A percentile compares a stretch with the other conserved stretches of the same genome.
These are phyloP conservation scores for Asterionellopsis glacialis DNA, from an alignment of 108 stramenopile genomes.

Conservation along the genomic window DNA sequence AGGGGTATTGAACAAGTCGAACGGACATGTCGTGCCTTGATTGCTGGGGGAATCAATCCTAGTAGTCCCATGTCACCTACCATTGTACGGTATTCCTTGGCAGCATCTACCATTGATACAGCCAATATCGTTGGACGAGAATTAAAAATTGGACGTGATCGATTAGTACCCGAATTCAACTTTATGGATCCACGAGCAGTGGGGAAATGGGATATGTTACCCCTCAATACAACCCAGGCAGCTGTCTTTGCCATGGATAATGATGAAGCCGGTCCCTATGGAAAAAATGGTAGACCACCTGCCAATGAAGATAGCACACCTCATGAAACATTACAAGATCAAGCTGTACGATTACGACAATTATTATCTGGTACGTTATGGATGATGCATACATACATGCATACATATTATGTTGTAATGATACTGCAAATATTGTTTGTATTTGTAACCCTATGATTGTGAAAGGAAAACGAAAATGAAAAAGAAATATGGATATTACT, in stretches of 20 bases:
- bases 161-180: constrained; percentile 76
- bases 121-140: constrained; percentile 51
- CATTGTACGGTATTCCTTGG: constrained; percentile 57
- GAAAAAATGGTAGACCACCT: constrained; percentile 54
- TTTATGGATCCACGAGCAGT: constrained; percentile 78
- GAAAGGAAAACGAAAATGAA: too few relatives aligned
- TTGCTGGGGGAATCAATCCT: constrained; percentile 14
- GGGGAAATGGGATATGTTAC: constrained; percentile 66
- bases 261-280: constrained; percentile 53
- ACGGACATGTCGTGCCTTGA: constrained; percentile 34
- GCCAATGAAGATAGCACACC: constrained; percentile 82
- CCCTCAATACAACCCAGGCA: constrained; percentile 29
- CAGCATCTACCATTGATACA: constrained; percentile 62
- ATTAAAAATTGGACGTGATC: constrained; percentile 64
- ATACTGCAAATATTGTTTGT: too few relatives aligned
- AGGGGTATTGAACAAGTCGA: constrained; percentile 47
- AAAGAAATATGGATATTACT: too few relatives aligned
- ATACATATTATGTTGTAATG: too few relatives aligned
- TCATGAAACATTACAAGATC: constrained; percentile 67
- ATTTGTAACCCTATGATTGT: too few relatives aligned
- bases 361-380: constrained; percentile 20
- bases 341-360: constrained; percentile 65
- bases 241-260: constrained; percentile 75
- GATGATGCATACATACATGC: too few relatives aligned
- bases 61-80: constrained; percentile 24